A percentile compares a stretch with the other conserved stretches of the same genome.
Conservation (phyloP, 345 rosid genomes). For the Brassica juncea region DNA sequence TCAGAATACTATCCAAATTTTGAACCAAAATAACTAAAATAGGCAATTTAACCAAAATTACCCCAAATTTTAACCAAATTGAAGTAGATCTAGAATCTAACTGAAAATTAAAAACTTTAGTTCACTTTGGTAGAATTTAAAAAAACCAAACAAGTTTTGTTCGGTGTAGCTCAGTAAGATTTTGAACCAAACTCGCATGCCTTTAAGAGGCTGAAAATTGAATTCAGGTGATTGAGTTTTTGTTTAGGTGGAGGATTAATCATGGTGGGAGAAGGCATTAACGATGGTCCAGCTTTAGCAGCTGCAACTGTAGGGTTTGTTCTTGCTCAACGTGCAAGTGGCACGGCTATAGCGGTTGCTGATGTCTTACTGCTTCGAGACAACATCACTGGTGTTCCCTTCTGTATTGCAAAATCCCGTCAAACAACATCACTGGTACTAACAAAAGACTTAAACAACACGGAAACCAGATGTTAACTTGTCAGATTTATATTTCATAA, state of each 20-base stretch:
- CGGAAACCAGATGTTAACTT: not conserved
- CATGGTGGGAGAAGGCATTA: slow-evolving; percentile 95
- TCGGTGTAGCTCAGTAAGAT: no score
- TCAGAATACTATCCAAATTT: no score
- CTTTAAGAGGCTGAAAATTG: not conserved
- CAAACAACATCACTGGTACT: slow-evolving; percentile 73
- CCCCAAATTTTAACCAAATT: no score
- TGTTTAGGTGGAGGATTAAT: slow-evolving; percentile 73
- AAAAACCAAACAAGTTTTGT: no score
- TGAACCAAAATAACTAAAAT: no score
- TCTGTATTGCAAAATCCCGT: slow-evolving; percentile 78
- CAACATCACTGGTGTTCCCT: slow-evolving; percentile 73
- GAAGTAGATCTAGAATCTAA: no score
- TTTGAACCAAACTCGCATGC: not conserved
- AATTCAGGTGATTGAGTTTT: slow-evolving; percentile 5
- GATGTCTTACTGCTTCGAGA: slow-evolving; percentile 70
- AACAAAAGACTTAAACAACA: not conserved
- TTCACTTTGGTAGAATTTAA: not conserved
- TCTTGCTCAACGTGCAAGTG: slow-evolving; percentile 93
- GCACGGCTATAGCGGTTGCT: slow-evolving; percentile 80
- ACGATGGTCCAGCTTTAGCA: slow-evolving; percentile 95
- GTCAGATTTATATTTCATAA: not conserved
- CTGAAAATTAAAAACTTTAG: no score
- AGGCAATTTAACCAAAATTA: no score
- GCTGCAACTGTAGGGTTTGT: slow-evolving; percentile 89